Conservation (phyloP, 2,329 filamentous ascomycete genomes). For the Juglanconis oblonga region DNA sequence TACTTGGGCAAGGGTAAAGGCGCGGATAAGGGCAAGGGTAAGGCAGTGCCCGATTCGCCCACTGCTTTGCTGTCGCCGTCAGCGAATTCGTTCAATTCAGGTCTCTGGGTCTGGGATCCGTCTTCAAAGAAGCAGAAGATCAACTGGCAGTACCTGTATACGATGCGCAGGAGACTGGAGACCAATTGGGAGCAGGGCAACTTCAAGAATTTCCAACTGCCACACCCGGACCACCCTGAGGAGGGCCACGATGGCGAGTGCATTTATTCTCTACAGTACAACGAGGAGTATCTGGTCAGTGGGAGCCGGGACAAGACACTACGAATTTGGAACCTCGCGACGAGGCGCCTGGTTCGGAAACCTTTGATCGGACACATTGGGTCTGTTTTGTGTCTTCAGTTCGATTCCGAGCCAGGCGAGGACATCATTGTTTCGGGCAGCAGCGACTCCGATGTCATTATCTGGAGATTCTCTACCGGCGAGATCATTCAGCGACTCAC, state of each 20-base stretch:
- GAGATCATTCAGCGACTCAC: constrained; percentile 73
- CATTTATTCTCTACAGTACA: constrained; percentile 92
- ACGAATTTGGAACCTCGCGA: constrained; percentile 86
- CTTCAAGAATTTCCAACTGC: constrained; percentile 84
- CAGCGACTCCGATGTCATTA: constrained; percentile 84
- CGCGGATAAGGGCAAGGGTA: constrained; percentile 33
- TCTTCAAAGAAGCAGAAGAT: constrained; percentile 56
- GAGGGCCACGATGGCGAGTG: constrained; percentile 83
- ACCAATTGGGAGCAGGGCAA: constrained; percentile 86
- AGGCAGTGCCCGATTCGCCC: constrained; percentile 17
- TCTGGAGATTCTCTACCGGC: constrained; percentile 93
- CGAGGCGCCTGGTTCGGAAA: constrained; percentile 69
- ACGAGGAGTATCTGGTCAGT: constrained; percentile 81
- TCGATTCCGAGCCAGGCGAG: constrained; percentile 82
- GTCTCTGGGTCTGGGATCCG: constrained; percentile 50
- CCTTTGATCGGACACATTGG: constrained; percentile 75
- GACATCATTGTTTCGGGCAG: constrained; percentile 95
- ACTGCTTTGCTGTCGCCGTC: constrained; percentile 1
- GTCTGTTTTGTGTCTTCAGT: constrained; percentile 92
- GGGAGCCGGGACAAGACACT: constrained; percentile 87
- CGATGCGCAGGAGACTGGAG: constrained; percentile 79
- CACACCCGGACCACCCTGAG: constrained; percentile 73
- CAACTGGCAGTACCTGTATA: constrained; percentile 93
- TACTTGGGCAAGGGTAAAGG: constrained; percentile 28
- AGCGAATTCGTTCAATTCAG: constrained; percentile 31